These are phyloP conservation scores for Pelargonium nanum DNA, from an alignment of 345 rosid species.

Conservation along the genomic window DNA sequence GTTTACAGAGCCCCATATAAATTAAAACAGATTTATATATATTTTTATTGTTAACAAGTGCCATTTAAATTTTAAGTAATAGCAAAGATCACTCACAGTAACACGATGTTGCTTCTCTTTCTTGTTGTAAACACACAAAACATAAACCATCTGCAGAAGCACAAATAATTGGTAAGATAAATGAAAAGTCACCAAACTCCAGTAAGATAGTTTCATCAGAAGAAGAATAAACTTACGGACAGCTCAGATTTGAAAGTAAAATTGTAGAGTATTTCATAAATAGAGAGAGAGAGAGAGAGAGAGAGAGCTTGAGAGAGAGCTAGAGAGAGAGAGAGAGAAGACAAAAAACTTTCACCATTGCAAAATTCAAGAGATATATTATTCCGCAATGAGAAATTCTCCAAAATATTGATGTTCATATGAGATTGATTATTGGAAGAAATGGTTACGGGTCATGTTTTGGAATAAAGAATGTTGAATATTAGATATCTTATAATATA, in stretches of 20 bases:
- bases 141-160: constrained; percentile 84
- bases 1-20: not conserved
- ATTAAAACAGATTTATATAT: not conserved
- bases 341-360: not conserved
- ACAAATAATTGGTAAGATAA: constrained; percentile 3
- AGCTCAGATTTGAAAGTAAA: not conserved
- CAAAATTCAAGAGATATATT: not conserved
- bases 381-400: not conserved
- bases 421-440: too few relatives aligned
- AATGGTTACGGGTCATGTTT: too few relatives aligned
- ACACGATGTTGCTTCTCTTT: constrained; percentile 82
- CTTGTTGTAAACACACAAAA: constrained; percentile 82
- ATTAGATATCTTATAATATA: too few relatives aligned
- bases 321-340: not conserved
- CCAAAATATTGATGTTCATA: not conserved
- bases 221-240: not conserved
- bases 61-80: not conserved
- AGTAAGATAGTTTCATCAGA: not conserved
- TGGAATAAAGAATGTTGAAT: too few relatives aligned
- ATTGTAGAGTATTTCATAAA: not conserved
- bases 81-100: constrained; percentile 46
- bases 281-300: not conserved
- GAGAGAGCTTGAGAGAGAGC: not conserved
- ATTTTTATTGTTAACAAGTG: not conserved
- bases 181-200: not conserved